Conservation (phyloP, 2,329 filamentous ascomycete species). For the Pseudopithomyces chartarum region DNA sequence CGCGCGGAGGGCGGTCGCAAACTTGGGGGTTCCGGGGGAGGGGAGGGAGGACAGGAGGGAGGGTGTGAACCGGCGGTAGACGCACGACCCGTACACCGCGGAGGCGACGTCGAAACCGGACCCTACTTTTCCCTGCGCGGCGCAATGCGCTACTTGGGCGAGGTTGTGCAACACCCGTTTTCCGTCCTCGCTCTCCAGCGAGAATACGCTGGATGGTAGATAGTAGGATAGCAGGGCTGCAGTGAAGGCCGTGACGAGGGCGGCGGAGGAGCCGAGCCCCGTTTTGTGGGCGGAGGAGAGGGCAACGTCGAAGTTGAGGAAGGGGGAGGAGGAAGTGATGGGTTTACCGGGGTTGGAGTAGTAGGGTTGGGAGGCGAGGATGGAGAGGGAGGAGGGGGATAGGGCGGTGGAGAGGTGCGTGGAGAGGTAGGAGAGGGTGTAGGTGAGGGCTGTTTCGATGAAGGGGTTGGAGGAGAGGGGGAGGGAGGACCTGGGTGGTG, state of each 20-base stretch:
- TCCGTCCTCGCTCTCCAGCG: constrained; percentile 60
- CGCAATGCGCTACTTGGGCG: constrained; percentile 90
- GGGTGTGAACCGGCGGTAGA: constrained; percentile 92
- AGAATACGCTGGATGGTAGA: constrained; percentile 61
- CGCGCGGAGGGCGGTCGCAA: constrained; percentile 66
- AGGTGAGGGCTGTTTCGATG: constrained; percentile 88
- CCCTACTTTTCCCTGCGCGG: constrained; percentile 94
- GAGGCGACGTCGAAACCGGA: constrained; percentile 94
- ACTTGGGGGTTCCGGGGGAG: constrained; percentile 68
- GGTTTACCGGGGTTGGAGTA: constrained; percentile 66
- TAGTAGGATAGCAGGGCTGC: constrained; percentile 79
- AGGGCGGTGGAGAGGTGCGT: constrained; percentile 59
- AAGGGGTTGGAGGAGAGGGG: constrained; percentile 74
- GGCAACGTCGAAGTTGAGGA: constrained; percentile 77
- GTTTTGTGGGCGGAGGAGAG: constrained; percentile 89
- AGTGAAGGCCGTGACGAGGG: constrained; percentile 86
- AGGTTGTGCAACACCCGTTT: constrained; percentile 81
- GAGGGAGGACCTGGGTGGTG: constrained; percentile 34
- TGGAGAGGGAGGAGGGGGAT: constrained; percentile 74
- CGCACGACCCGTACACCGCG: constrained; percentile 88
- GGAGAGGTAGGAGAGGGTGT: constrained; percentile 81
- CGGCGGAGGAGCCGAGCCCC: constrained; percentile 91
- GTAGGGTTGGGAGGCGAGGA: constrained; percentile 95
- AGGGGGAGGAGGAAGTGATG: constrained; percentile 54
- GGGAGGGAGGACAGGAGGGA: constrained; percentile 70